Evolutionary conservation across 495 filamentous ascomycete genomes (phyloP), one percentile per base, ranked within the genome.

Genomic region (Penicillium waksmanii): DNA sequence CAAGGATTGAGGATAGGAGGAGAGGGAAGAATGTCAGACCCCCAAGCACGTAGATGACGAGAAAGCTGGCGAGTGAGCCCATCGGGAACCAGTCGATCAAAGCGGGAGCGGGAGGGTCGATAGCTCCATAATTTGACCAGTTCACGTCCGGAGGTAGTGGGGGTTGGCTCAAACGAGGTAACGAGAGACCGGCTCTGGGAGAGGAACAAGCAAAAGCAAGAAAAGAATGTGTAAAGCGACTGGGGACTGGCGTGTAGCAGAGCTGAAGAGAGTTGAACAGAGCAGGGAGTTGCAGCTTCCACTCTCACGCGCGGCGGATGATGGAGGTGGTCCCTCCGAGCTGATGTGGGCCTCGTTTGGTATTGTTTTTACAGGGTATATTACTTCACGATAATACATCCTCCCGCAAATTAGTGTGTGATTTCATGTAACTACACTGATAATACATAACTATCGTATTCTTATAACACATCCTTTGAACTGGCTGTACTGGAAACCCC

Each of bases 21-120:
- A 96, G 76, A 42, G 95, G 96, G 55, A 97, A 66, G 63, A 98
- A 93, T 25, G 93, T 96, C 65, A 98, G 73, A 68, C 94, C 96
- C 72, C 96, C 96, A 61, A 97, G 73, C 59, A 96, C 62, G 80
- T 97, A 98, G 66, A 88, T 79, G 63, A 89, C 67, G 60, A 95
- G 76, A 66, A 96, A 87, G 59, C 76, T 77, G 59, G 82, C 79
- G 80, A 92, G 82, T 62, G 80, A 80, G 82, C 87, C 88, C 87
- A 89, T 92, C 70, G 64, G 70, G 73, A 72, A 65, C 58, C 57
- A 56, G 69, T 66, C 57, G 67, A 74, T 77, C 68, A 78, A 60
- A 66, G 60, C 48, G 61, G 58, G 64, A 66, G 60, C 48, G 61
- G 58, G 64, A 66, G 64, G 59, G 61, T 61, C 58, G 62, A 69